These are phyloP conservation scores for Nemania serpens DNA, from an alignment of 2,329 filamentous ascomycete species.

Conservation along the genomic window DNA sequence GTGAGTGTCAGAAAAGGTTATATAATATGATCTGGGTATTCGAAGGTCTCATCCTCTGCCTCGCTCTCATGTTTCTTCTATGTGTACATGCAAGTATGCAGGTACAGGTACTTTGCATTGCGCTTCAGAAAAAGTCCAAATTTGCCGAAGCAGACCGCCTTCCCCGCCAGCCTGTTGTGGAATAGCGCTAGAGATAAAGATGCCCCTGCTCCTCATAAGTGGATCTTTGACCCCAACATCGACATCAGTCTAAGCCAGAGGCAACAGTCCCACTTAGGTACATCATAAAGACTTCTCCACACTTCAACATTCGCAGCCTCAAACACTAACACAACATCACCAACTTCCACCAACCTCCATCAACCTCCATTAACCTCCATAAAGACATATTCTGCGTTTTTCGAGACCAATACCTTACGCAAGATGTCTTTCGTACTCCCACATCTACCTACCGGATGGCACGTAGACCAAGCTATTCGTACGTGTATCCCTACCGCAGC, in stretches of 20 bases:
- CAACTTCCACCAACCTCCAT: not conserved
- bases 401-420: not conserved
- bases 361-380: not conserved
- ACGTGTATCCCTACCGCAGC: not conserved
- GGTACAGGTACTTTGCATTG: not conserved
- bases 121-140: conserved; percentile 27
- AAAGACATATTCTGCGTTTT: not conserved
- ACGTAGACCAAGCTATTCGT: conserved; percentile 93
- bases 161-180: conserved; percentile 9
- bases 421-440: conserved; percentile 83
- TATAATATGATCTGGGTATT: not conserved
- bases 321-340: not conserved
- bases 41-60: too few relatives aligned
- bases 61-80: not conserved
- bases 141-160: conserved; percentile 32
- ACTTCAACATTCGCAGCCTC: not conserved
- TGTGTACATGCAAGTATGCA: not conserved
- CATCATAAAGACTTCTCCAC: conserved; percentile 10
- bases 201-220: conserved; percentile 5
- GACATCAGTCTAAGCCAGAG: not conserved
- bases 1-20: not conserved
- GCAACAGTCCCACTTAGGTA: not conserved
- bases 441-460: conserved; percentile 91
- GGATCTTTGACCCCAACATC: not conserved
- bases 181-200: conserved; percentile 25